These are phyloP conservation scores for Buddleja alternifolia DNA, from an alignment of 257 asterid genomes.

Conservation along the genomic window DNA sequence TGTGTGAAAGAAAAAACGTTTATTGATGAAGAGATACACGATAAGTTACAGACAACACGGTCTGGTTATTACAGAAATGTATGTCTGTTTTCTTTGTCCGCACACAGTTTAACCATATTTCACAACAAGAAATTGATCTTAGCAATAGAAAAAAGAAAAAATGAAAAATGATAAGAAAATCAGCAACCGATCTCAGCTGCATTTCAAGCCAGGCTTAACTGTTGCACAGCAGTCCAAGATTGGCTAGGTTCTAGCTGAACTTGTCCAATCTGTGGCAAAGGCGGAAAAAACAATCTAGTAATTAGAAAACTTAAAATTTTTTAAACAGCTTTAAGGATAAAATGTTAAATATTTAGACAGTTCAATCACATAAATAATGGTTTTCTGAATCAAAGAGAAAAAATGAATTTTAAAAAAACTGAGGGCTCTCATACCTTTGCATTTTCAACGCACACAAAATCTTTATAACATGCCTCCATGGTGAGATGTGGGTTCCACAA, in stretches of 20 bases:
- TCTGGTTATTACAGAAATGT: not conserved
- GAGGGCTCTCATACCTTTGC: conserved; percentile 68
- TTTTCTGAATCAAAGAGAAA: no score
- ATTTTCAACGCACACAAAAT: conserved; percentile 94
- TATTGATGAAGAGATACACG: conserved; percentile 11
- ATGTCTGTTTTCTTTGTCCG: not conserved
- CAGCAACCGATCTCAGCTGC: conserved; percentile 21
- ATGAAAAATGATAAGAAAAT: no score
- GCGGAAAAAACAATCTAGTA: conserved; percentile 1
- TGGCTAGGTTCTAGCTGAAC: conserved; percentile 72
- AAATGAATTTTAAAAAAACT: not conserved
- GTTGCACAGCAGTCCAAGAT: conserved; percentile 87
- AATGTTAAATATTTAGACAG: not conserved
- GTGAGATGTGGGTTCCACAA: conserved; percentile 95
- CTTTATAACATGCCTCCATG: conserved; percentile 86
- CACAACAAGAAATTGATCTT: not conserved
- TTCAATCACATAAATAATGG: not conserved
- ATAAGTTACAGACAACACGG: not conserved
- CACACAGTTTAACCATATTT: not conserved
- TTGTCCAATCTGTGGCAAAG: conserved; percentile 64
- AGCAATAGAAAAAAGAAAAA: not conserved
- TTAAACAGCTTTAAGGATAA: not conserved
- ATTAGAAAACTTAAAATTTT: not conserved
- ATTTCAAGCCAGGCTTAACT: conserved; percentile 57
- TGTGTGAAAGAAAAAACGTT: not conserved